Evolutionary conservation across 352 stramenopile species (phyloP).

Genomic region (Globisporangium canariense): DNA sequence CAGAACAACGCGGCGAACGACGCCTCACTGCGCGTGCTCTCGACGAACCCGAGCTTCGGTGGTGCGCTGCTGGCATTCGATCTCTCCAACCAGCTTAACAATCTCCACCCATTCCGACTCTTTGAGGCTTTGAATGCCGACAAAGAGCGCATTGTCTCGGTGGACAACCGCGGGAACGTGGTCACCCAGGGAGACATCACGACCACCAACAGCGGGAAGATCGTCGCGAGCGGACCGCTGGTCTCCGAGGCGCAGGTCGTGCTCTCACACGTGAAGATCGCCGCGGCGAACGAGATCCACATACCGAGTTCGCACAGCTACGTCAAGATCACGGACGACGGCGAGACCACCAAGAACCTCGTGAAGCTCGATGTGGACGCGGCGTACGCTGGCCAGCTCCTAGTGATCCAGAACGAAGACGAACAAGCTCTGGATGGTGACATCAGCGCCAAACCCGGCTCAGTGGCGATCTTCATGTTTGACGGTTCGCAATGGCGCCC

Average conservation of each 20-base stretch:
- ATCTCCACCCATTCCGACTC: conserved; percentile 38
- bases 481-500: conserved; percentile 56
- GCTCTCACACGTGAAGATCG: conserved; percentile 40
- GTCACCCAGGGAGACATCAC: conserved; percentile 46
- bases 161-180: conserved; percentile 48
- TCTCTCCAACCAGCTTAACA: conserved; percentile 25
- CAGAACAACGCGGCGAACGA: conserved; percentile 43
- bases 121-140: conserved; percentile 33
- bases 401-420: conserved; percentile 78
- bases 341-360: conserved; percentile 24
- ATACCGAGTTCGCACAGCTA: conserved; percentile 72
- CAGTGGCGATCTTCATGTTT: conserved; percentile 67
- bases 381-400: conserved; percentile 54
- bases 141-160: conserved; percentile 26
- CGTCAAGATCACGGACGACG: conserved; percentile 59
- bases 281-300: conserved; percentile 29
- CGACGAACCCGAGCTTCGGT: conserved; percentile 46
- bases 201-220: conserved; percentile 37
- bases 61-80: conserved; percentile 50
- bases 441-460: conserved; percentile 41
- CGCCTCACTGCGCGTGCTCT: conserved; percentile 37
- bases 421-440: conserved; percentile 45
- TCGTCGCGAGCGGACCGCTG: conserved; percentile 50
- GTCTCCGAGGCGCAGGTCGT: conserved; percentile 53
- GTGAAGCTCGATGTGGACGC: conserved; percentile 38